phyloP scores from a whole-genome alignment of 2,329 filamentous ascomycete species.

The Claviceps paspali region DNA sequence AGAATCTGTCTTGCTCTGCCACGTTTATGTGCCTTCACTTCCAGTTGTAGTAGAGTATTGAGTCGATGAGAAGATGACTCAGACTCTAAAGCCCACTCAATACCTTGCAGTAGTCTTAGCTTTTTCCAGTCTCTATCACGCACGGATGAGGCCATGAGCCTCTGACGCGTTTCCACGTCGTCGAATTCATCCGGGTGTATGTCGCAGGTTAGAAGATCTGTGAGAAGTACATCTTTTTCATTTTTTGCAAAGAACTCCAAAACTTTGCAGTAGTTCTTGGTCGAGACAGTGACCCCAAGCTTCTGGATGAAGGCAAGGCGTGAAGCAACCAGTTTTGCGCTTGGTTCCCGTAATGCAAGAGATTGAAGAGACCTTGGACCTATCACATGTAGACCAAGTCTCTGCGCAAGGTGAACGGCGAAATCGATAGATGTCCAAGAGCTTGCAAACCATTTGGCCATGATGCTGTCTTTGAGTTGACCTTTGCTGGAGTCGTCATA shows the following conservation, averaged over 20 bases:
- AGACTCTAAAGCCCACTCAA: conserved; percentile 17
- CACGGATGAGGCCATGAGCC: conserved; percentile 20
- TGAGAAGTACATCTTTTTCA: conserved; percentile 34
- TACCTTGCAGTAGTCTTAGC: conserved; percentile 27
- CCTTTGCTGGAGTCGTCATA: conserved; percentile 5
- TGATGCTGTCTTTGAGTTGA: conserved; percentile 35
- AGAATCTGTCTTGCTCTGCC: conserved; percentile 14
- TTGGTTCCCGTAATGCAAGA: conserved; percentile 51
- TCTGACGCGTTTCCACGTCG: conserved; percentile 24
- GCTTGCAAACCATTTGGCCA: conserved; percentile 68
- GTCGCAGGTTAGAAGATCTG: conserved; percentile 30
- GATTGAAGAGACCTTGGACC: conserved; percentile 66
- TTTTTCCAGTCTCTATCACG: conserved; percentile 21
- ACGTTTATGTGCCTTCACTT: conserved; percentile 8
- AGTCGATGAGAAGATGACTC: conserved; percentile 12
- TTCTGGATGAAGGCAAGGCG: conserved; percentile 46
- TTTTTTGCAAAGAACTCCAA: conserved; percentile 47
- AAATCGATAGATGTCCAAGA: conserved; percentile 56
- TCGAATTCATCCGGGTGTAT: conserved; percentile 42
- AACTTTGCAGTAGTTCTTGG: conserved; percentile 49
- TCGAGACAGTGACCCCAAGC: conserved; percentile 45
- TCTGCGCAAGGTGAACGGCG: conserved; percentile 52
- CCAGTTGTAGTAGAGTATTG: conserved; percentile 9
- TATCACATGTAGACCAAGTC: conserved; percentile 56
- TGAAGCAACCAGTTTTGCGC: conserved; percentile 36